Base-by-base conservation (phyloP, 495 filamentous ascomycete species). In the Jackrogersella minutella region DNA sequence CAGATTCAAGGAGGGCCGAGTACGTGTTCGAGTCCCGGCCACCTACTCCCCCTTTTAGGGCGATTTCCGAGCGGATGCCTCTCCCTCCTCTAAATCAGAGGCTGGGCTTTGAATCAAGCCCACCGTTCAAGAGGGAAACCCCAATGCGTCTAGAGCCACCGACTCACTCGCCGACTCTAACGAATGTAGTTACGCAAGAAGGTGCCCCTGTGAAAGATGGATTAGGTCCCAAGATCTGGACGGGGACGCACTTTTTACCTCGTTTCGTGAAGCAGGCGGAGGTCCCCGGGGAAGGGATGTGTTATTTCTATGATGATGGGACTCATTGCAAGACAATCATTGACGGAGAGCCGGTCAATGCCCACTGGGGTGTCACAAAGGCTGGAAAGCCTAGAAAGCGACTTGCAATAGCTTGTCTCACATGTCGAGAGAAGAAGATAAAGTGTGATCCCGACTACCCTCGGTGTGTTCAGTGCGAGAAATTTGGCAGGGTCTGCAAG, bases 381-480 rank as follows among this genome's bases (percentile, higher is more conserved):
- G 93, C 93, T 2, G 92, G 92, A 8, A 96, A 94, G 74, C 92
- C 93, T 30, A 85, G 93, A 64, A 97, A 97, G 76, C 84, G 93
- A 43, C 81, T 96, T 57, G 92, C 92, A 28, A 92, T 95, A 65
- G 93, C 93, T 13, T 97, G 93, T 71, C 82, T 94, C 50, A 93
- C 91, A 8, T 97, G 93, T 74, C 86, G 93, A 26, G 92, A 96
- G 77, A 97, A 97, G 86, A 97, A 97, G 81, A 95, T 96, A 79
- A 96, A 95, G 75, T 97, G 93, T 68, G 93, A 96, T 60, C 93
- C 92, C 5, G 93, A 91, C 64, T 86, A 87, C 57, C 90, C 90
- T 28, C 89, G 90, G 59, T 97, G 93, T 70, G 86, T 91, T 55
- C 93, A 96, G 73, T 97, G 93, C 74, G 90, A 93, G 72, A 97